Evolutionary conservation across 2,329 filamentous ascomycete genomes (phyloP), one percentile per base, ranked within the genome.

Genomic region (Aurifilum marmelostoma): DNA sequence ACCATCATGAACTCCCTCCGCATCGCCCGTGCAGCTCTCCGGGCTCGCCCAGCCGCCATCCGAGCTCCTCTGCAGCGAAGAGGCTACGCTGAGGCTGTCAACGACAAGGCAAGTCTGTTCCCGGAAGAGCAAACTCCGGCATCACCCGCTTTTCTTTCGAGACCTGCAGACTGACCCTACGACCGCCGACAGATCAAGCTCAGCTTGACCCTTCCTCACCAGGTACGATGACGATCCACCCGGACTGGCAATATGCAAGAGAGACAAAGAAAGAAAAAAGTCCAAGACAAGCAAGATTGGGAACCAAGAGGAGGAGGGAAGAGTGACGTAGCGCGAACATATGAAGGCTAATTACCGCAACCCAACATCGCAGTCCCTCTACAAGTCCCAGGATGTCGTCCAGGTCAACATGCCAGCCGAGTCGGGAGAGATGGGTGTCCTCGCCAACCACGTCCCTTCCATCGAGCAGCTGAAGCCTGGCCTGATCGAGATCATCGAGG

Each of bases 401-500:
- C 96, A 99, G 87, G 96, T 99, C 87, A 99, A 99, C 89, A 91
- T 99, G 79, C 92, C 96, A 81, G 96, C 96, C 79, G 96, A 97
- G 83, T 97, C 94, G 73, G 96, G 96, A 81, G 96, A 98, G 78
- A 99, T 99, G 96, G 96, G 96, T 92, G 91, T 99, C 77, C 92
- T 99, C 80, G 96, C 96, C 81, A 97, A 96, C 88, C 96, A 99
- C 89, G 96, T 99, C 78, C 94, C 96, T 74, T 94, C 94, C 72
- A 98, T 99, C 80, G 96, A 99, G 88, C 96, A 99, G 88, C 88
- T 99, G 83, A 97, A 97, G 89, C 94, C 96, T 72, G 96, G 96
- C 79, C 85, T 98, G 75, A 88, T 99, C 75, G 95, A 98, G 87
- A 88, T 99, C 79, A 89, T 98, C 75, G 95, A 98, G 87, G 96